Base-by-base conservation (phyloP, 2,329 filamentous ascomycete species). In the Alternaria rosae region DNA sequence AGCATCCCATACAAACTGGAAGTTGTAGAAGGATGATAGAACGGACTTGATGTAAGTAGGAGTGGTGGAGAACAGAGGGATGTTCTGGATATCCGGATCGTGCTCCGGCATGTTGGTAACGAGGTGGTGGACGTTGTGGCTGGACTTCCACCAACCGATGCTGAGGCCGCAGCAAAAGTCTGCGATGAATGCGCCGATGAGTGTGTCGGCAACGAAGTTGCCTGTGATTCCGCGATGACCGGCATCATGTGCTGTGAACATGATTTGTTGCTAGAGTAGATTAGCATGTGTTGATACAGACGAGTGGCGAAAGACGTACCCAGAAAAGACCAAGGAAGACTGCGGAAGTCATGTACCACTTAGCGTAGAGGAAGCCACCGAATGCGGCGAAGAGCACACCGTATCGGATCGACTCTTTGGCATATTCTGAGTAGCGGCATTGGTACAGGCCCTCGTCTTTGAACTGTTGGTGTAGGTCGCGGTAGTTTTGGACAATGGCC, bases 21-120 rank as follows among this genome's bases (percentile, higher is more conserved):
- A 89, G 56, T 94, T 89, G 79, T 97, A 96, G 80, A 93, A 97
- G 5, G 91, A 92, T 17, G 92, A 95, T 32, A 87, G 85, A 50
- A 97, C 82, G 60, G 84, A 90, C 41, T 85, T 84, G 55, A 97
- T 86, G 72, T 95, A 91, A 23, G 92, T 88, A 71, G 96, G 93
- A 3, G 92, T 93, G 28, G 95, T 88, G 62, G 93, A 92, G 77
- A 97, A 93, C 77, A 97, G 90, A 4, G 94, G 94, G 79, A 97
- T 87, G 77, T 97, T 81, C 59, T 81, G 79, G 41, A 81, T 74
- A 51, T 81, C 79, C 0, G 79, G 79, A 52, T 81, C 79, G 66
- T 81, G 79, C 58, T 80, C 77, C 48, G 87, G 86, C 68, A 85
- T 82, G 80, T 91, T 91, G 44, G 88, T 90, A 58, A 90, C 80